A percentile compares a stretch with the other conserved stretches of the same genome.
phyloP scores from a whole-genome alignment of 2,329 filamentous ascomycete genomes.

The Fusarium succisae region DNA sequence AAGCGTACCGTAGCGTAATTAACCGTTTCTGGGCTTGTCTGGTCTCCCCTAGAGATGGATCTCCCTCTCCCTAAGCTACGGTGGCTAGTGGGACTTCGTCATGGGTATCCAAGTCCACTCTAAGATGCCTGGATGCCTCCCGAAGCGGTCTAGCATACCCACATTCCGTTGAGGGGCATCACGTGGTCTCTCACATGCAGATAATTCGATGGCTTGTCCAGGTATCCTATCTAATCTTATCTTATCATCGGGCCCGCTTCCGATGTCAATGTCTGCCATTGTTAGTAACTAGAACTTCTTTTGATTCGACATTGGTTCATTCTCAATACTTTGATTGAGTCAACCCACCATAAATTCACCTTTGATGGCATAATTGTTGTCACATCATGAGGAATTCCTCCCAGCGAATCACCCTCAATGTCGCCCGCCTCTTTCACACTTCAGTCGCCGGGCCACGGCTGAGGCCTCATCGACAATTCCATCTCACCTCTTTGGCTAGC shows the following conservation, averaged over 20 bases:
- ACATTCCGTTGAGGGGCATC: constrained; percentile 29
- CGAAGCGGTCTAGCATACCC: constrained; percentile 38
- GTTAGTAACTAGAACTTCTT: constrained; percentile 1
- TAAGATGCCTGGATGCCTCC: constrained; percentile 39
- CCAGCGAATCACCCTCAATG: constrained; percentile 47
- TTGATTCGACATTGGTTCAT: not conserved
- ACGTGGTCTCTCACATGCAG: constrained; percentile 40
- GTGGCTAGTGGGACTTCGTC: constrained; percentile 42
- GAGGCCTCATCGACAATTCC: constrained; percentile 52
- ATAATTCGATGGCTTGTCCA: constrained; percentile 12
- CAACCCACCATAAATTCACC: not conserved
- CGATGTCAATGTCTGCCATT: not conserved
- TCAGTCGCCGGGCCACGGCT: constrained; percentile 41
- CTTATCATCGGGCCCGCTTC: constrained; percentile 20
- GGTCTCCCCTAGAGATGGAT: constrained; percentile 43
- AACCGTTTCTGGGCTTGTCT: constrained; percentile 37
- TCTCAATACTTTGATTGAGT: constrained; percentile 3
- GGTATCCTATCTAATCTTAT: constrained; percentile 2
- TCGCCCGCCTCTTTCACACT: constrained; percentile 44
- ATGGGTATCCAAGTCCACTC: constrained; percentile 32
- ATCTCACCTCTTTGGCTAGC: constrained; percentile 54
- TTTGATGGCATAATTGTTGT: constrained; percentile 34
- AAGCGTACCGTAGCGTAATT: constrained; percentile 40
- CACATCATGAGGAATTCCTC: constrained; percentile 47
- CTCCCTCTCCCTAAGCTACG: constrained; percentile 5